These are phyloP conservation scores for Exophiala dermatitidis DNA, from an alignment of 2,329 filamentous ascomycete genomes.

Conservation along the genomic window DNA sequence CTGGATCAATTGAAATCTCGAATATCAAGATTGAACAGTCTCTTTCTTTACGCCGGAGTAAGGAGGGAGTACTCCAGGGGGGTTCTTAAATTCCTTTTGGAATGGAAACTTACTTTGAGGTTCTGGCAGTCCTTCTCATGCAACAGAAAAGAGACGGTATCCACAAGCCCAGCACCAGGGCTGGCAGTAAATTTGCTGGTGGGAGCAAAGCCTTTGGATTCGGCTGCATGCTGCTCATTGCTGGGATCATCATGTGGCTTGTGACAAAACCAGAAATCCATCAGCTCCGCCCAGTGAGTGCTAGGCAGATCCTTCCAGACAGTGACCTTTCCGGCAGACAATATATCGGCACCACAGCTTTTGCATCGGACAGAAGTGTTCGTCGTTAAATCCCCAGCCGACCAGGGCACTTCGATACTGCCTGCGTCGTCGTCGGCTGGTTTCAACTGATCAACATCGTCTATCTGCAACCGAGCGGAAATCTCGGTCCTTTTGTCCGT, in stretches of 20 bases:
- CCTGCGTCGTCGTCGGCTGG: conserved; percentile 7
- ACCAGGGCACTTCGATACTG: conserved; percentile 25
- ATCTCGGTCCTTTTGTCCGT: conserved; percentile 39
- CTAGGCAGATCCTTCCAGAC: conserved; percentile 90
- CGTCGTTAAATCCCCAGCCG: conserved; percentile 32
- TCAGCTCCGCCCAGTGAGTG: conserved; percentile 99
- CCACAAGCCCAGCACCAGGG: conserved; percentile 66
- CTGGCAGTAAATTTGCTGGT: conserved; percentile 43
- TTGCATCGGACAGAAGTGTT: conserved; percentile 39
- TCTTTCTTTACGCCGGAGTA: conserved; percentile 51
- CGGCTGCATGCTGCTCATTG: conserved; percentile 54
- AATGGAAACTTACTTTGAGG: conserved; percentile 32
- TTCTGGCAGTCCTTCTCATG: conserved; percentile 56
- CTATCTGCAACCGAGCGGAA: conserved; percentile 49
- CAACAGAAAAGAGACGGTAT: conserved; percentile 70
- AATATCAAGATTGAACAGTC: conserved; percentile 35
- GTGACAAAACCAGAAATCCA: conserved; percentile 99
- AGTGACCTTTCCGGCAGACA: conserved; percentile 34
- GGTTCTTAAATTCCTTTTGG: neutral
- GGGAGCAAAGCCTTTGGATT: neutral
- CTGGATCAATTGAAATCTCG: conserved; percentile 37
- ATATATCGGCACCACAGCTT: conserved; percentile 31
- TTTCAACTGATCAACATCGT: conserved; percentile 31
- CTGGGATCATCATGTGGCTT: conserved; percentile 55
- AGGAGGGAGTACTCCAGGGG: conserved; percentile 2